Conservation (phyloP, 805 yeast species). For the Metschnikowia corniflorae region DNA sequence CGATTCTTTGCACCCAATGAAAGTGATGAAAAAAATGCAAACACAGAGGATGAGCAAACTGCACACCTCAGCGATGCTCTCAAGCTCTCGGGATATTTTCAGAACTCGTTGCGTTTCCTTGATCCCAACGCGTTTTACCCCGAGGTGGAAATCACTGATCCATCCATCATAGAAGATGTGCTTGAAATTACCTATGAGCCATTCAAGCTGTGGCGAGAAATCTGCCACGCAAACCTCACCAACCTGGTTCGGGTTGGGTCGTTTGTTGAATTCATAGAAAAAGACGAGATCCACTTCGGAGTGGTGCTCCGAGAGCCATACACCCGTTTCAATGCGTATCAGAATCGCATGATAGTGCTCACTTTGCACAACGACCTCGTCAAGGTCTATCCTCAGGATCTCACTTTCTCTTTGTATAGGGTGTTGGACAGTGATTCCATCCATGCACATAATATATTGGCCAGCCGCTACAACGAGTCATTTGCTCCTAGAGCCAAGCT, state of each 20-base stretch:
- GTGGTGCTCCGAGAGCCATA: slow-evolving; percentile 31
- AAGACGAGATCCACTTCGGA: slow-evolving; percentile 27
- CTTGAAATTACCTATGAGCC: slow-evolving; percentile 10
- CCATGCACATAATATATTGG: slow-evolving; percentile 15
- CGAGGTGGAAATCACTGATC: slow-evolving; percentile 17
- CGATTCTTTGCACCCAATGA: slow-evolving; percentile 12
- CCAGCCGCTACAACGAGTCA: slow-evolving; percentile 22
- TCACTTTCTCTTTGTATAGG: slow-evolving; percentile 29
- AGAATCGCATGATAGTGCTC: slow-evolving; percentile 31
- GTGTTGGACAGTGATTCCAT: slow-evolving; percentile 25
- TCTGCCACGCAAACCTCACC: slow-evolving; percentile 6
- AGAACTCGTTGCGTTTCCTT: slow-evolving; percentile 4
- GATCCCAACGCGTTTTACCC: slow-evolving; percentile 17
- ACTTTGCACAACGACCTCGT: slow-evolving; percentile 30
- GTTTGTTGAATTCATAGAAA: slow-evolving; percentile 33
- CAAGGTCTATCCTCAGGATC: slow-evolving; percentile 24
- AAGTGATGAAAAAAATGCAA: background rate
- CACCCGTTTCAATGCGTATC: slow-evolving; percentile 32
- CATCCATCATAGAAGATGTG: slow-evolving; percentile 8
- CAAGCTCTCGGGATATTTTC: too few species aligned
- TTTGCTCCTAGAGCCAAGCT: slow-evolving; percentile 18
- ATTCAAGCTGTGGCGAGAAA: slow-evolving; percentile 12
- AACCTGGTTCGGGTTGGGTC: slow-evolving; percentile 33
- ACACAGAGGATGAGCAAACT: too few species aligned
- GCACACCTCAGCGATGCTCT: too few species aligned